Conservation (phyloP, 768 basidiomycete genomes). For the Stropharia rugosoannulata region DNA sequence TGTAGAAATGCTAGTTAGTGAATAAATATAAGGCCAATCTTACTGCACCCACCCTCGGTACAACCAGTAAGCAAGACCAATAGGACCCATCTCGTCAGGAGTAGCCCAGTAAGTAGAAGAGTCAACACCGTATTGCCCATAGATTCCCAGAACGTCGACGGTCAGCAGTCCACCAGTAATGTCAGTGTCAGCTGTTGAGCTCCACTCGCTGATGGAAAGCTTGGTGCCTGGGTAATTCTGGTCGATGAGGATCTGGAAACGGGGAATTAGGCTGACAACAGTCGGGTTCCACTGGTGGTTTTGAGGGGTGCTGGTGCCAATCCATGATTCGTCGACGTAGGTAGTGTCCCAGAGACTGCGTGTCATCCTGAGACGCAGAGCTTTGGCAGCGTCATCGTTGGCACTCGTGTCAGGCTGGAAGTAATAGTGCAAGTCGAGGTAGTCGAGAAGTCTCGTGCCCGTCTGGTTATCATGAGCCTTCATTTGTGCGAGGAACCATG, state of each 20-base stretch:
- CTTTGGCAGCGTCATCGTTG: constrained; percentile 51
- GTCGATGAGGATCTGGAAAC: constrained; percentile 47
- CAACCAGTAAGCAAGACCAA: constrained; percentile 56
- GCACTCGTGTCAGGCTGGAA: constrained; percentile 51
- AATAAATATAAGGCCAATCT: constrained; percentile 3
- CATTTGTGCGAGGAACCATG: constrained; percentile 56
- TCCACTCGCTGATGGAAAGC: constrained; percentile 54
- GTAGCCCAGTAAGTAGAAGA: constrained; percentile 54
- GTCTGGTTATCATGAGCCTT: constrained; percentile 29
- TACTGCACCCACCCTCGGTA: constrained; percentile 42
- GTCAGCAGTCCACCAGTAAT: constrained; percentile 53
- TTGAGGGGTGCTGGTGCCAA: constrained; percentile 36
- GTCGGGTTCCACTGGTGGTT: constrained; percentile 48
- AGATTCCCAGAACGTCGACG: constrained; percentile 52
- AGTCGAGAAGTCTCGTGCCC: constrained; percentile 49
- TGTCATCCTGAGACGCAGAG: constrained; percentile 46
- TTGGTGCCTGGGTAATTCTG: constrained; percentile 54
- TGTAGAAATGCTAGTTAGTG: constrained; percentile 12
- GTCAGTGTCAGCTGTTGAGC: constrained; percentile 46
- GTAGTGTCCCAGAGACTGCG: constrained; percentile 52
- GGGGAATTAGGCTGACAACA: constrained; percentile 44
- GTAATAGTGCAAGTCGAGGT: constrained; percentile 58
- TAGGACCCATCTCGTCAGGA: constrained; percentile 44
- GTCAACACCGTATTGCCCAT: constrained; percentile 47
- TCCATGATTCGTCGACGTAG: constrained; percentile 57